Percentiles rank a stretch among this genome's conserved stretches.
phyloP scores from a whole-genome alignment of 495 filamentous ascomycete genomes.

The Annulohypoxylon moriforme region DNA sequence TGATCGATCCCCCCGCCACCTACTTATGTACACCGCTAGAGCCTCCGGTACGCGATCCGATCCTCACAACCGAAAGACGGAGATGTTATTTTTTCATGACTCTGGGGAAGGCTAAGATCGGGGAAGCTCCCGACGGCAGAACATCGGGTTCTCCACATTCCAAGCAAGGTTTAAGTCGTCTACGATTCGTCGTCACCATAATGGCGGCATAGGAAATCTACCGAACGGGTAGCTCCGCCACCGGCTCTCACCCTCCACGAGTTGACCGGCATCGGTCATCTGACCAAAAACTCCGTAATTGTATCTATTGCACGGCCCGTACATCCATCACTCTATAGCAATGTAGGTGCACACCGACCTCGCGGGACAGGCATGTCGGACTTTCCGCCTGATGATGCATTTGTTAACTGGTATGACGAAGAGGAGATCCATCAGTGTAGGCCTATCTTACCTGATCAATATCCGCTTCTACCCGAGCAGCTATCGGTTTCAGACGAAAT shows the following conservation, averaged over 20 bases:
- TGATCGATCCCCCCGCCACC: neutral
- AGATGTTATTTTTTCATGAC: neutral
- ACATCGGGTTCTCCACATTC: conserved; percentile 33
- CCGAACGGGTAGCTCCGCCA: conserved; percentile 40
- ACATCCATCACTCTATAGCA: conserved; percentile 3
- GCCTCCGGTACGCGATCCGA: conserved; percentile 8
- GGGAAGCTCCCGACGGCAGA: conserved; percentile 31
- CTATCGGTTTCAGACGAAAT: no score
- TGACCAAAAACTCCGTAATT: neutral
- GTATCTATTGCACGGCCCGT: conserved; percentile 20
- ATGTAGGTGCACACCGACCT: neutral
- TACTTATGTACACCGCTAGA: conserved; percentile 5
- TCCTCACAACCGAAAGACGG: neutral
- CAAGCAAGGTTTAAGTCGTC: neutral
- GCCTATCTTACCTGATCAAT: neutral
- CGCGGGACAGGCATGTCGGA: neutral
- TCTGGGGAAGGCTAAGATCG: conserved; percentile 9
- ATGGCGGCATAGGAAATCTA: neutral
- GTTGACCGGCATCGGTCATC: conserved; percentile 21
- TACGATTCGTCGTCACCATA: neutral
- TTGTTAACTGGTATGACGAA: neutral
- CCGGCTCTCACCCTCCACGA: neutral
- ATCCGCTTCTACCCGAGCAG: neutral
- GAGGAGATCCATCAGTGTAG: neutral
- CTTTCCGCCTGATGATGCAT: neutral